A percentile compares a stretch with the other conserved stretches of the same genome.
Conservation (phyloP, 768 basidiomycete genomes). For the Psilocybe azurescens region DNA sequence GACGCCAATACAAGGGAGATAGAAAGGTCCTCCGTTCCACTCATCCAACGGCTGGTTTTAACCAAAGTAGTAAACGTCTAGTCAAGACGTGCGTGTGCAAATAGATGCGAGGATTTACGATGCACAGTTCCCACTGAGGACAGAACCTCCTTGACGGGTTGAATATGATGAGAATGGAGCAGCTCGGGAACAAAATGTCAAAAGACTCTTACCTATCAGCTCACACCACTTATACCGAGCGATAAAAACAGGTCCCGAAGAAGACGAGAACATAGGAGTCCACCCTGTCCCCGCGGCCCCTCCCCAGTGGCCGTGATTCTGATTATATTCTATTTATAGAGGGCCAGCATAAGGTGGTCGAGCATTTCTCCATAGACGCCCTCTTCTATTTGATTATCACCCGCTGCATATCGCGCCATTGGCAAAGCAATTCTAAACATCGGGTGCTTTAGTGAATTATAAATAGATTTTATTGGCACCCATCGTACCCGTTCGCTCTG, state of each 20-base stretch:
- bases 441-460: background rate
- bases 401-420: background rate
- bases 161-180: background rate
- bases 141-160: background rate
- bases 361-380: background rate
- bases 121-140: background rate
- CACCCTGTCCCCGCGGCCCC: background rate
- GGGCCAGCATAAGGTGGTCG: background rate
- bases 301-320: background rate
- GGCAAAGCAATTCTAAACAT: background rate
- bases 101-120: background rate
- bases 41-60: background rate
- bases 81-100: background rate
- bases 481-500: too few species aligned
- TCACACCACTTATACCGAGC: background rate
- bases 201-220: background rate
- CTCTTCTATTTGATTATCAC: background rate
- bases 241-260: background rate
- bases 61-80: slow-evolving; percentile 1
- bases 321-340: background rate
- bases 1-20: background rate
- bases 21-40: background rate
- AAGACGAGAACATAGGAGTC: background rate
- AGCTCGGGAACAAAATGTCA: background rate
- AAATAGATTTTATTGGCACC: background rate